These are phyloP conservation scores for Ogataea minuta DNA, from an alignment of 805 yeast genomes.

Conservation along the genomic window DNA sequence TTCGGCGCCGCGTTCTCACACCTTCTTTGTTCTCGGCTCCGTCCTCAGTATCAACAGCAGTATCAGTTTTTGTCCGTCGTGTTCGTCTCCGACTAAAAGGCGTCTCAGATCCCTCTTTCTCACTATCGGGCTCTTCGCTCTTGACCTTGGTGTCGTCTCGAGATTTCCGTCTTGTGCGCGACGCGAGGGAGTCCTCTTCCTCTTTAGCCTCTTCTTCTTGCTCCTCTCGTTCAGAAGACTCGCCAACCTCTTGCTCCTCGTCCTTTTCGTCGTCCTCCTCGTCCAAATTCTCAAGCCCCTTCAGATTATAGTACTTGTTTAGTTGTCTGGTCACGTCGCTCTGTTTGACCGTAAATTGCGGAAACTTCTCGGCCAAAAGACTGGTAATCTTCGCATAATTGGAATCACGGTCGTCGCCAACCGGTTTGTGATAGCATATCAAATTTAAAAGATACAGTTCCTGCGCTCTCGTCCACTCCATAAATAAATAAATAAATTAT, in stretches of 20 bases:
- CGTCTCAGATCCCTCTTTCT: slow-evolving; percentile 7
- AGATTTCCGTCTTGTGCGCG: slow-evolving; percentile 13
- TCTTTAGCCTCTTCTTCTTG: slow-evolving; percentile 3
- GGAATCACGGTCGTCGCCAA: slow-evolving; percentile 23
- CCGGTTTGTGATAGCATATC: slow-evolving; percentile 31
- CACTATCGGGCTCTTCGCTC: slow-evolving; percentile 7
- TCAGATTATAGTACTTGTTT: slow-evolving; percentile 28
- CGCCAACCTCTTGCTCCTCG: slow-evolving; percentile 4
- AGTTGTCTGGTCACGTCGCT: slow-evolving; percentile 20
- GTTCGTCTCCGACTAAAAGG: slow-evolving; percentile 7
- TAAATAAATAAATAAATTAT: slow-evolving; percentile 7
- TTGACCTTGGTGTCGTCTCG: slow-evolving; percentile 4
- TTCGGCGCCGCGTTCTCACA: slow-evolving; percentile 2
- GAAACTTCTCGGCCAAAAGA: slow-evolving; percentile 22
- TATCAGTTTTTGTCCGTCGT: slow-evolving; percentile 4
- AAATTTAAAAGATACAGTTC: slow-evolving; percentile 24
- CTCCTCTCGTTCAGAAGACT: background rate
- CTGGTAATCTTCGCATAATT: slow-evolving; percentile 17
- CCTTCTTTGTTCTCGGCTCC: slow-evolving; percentile 4
- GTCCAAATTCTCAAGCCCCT: slow-evolving; percentile 28
- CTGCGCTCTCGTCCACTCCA: slow-evolving; percentile 25
- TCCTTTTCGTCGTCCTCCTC: slow-evolving; percentile 14
- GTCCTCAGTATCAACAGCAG: slow-evolving; percentile 1
- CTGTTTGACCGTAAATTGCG: slow-evolving; percentile 13
- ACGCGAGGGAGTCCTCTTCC: slow-evolving; percentile 10